A percentile compares a stretch with the other conserved stretches of the same genome.
Conservation (phyloP, 495 filamentous ascomycete species). For the Lichenothelia convexa region DNA sequence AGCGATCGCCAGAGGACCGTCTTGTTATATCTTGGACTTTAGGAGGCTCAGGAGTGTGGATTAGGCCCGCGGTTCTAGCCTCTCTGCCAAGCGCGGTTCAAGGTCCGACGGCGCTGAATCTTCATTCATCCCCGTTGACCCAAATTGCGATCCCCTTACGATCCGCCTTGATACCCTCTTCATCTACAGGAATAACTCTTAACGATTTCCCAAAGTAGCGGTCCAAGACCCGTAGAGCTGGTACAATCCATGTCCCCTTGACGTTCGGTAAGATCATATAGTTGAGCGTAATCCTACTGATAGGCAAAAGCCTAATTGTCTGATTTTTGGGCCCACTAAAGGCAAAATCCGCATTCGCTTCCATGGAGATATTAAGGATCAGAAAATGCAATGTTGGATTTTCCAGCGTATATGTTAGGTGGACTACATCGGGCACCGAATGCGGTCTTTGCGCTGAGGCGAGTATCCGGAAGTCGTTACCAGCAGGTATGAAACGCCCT, state of each 20-base stretch:
- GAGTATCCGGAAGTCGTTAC: slow-evolving; percentile 74
- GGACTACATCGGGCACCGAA: slow-evolving; percentile 26
- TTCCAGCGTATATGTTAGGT: slow-evolving; percentile 58
- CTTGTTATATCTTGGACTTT: too few relatives aligned
- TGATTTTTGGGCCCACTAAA: slow-evolving; percentile 77
- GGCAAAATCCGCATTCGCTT: slow-evolving; percentile 78
- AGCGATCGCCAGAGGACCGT: too few relatives aligned
- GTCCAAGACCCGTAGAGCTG: slow-evolving; percentile 60
- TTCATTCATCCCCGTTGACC: too few relatives aligned
- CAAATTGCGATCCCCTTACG: slow-evolving; percentile 57
- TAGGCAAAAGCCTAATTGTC: slow-evolving; percentile 57
- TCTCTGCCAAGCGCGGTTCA: too few relatives aligned
- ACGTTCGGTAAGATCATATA: slow-evolving; percentile 48
- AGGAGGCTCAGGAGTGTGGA: too few relatives aligned
- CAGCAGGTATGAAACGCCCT: slow-evolving; percentile 60
- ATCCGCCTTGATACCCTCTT: slow-evolving; percentile 48
- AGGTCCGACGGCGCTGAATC: too few relatives aligned
- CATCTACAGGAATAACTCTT: slow-evolving; percentile 46
- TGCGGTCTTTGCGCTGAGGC: slow-evolving; percentile 23
- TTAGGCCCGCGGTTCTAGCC: too few relatives aligned
- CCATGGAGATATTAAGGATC: slow-evolving; percentile 81
- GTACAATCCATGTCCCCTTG: slow-evolving; percentile 49
- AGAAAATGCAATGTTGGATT: slow-evolving; percentile 90
- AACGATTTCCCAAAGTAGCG: slow-evolving; percentile 78
- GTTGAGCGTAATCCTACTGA: slow-evolving; percentile 48